These are phyloP conservation scores for Eutypa lata DNA, from an alignment of 2,329 filamentous ascomycete species.

Conservation along the genomic window DNA sequence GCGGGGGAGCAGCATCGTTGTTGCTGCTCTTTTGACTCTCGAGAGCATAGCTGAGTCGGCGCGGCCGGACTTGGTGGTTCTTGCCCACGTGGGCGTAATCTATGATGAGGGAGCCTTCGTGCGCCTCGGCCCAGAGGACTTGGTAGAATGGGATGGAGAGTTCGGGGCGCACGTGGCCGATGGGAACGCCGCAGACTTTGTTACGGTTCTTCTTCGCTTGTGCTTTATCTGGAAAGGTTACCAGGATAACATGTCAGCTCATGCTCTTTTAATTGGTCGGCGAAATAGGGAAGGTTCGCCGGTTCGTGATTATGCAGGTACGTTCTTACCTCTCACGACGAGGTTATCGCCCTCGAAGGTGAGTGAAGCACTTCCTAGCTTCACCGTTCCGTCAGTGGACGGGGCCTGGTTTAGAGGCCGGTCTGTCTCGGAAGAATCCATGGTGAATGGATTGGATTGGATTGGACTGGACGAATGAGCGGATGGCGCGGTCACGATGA, in stretches of 20 bases:
- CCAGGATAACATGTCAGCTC: no score
- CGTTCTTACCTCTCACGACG: neutral
- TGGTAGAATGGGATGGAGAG: neutral
- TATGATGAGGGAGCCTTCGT: neutral
- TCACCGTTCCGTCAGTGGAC: neutral
- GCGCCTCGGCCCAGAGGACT: neutral
- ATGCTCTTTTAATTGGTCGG: no score
- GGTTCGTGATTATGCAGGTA: neutral
- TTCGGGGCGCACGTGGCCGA: neutral
- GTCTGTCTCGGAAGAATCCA: neutral
- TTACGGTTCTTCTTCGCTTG: neutral
- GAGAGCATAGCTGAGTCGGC: neutral
- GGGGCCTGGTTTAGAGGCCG: neutral
- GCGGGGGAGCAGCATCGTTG: slow-evolving; percentile 2
- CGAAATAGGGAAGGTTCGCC: no score
- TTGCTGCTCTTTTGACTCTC: slow-evolving; percentile 23
- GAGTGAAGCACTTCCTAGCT: neutral
- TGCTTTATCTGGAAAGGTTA: neutral
- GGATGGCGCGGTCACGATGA: no score
- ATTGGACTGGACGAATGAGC: neutral
- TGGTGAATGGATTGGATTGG: neutral
- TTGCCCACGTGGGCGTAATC: neutral
- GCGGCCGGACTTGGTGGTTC: neutral
- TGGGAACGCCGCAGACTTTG: neutral
- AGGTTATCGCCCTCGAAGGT: neutral